These are phyloP conservation scores for Combretum micranthum DNA, from an alignment of 345 rosid genomes.

Conservation along the genomic window DNA sequence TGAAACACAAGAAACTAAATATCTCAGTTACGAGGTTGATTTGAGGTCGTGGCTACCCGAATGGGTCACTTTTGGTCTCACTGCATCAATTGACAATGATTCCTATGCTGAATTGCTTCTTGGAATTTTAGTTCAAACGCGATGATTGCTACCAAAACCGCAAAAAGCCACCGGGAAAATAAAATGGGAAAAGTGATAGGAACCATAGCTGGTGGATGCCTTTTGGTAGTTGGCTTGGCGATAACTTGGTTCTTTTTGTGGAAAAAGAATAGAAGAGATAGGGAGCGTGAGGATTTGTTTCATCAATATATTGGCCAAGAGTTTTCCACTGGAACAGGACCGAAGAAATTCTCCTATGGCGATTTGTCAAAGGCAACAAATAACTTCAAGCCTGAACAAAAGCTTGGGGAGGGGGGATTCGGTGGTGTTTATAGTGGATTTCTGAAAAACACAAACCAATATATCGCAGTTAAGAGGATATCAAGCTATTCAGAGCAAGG, in stretches of 20 bases:
- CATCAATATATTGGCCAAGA: not conserved
- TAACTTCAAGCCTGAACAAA: slow-evolving; percentile 6
- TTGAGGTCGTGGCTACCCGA: slow-evolving; percentile 1
- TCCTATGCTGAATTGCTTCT: not conserved
- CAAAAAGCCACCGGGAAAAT: not conserved
- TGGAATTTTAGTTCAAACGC: slow-evolving; percentile 10
- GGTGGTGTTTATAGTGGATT: slow-evolving; percentile 17
- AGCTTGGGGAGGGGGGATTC: slow-evolving; percentile 22
- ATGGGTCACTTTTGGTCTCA: slow-evolving; percentile 10
- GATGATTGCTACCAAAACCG: not conserved
- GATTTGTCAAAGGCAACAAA: slow-evolving; percentile 8
- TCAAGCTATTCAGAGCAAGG: slow-evolving; percentile 14
- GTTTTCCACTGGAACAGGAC: slow-evolving; percentile 2
- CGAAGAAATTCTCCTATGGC: slow-evolving; percentile 14
- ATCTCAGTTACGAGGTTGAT: not conserved
- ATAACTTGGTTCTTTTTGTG: not conserved
- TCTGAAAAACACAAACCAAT: not conserved
- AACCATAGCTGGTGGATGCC: slow-evolving; percentile 2
- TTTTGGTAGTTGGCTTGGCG: not conserved
- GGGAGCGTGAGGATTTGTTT: not conserved
- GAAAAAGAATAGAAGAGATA: slow-evolving; percentile 4
- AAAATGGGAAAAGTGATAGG: slow-evolving; percentile 2
- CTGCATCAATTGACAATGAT: not conserved
- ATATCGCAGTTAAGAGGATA: slow-evolving; percentile 16
- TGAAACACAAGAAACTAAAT: not conserved